Evolutionary conservation across 805 yeast species (phyloP), one percentile per base, ranked within the genome.

Genomic region (Saccharomyces paradoxus): DNA sequence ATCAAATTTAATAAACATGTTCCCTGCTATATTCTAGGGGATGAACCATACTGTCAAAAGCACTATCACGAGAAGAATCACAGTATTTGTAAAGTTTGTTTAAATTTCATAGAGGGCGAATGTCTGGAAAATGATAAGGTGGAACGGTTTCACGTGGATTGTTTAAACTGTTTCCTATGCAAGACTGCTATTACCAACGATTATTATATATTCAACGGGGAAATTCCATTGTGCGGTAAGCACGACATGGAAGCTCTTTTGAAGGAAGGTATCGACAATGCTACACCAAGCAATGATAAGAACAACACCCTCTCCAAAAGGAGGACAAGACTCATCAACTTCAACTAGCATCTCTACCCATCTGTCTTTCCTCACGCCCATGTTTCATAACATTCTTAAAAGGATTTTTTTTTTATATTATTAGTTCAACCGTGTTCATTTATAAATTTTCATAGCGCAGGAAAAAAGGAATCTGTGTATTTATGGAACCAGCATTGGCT

Each of bases 21-120:
- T 17, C 80, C 81, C 27, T 84, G 90, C 62, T 94, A 91, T 68
- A 96, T 87, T 6, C 77, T 82, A 46, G 75, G 83, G 31, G 96
- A 92, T 70, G 64, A 74, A 56, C 97, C 98, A 13, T 89, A 83
- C 70, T 94, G 99, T 74, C 81, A 82, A 58, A 69, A 71, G 37
- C 96, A 92, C 65, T 82, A 78, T 56, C 98, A 94, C 69, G 73
- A 74, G 53, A 75, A 80, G 53, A 94, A 92, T 67, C 81, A 83
- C 50, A 85, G 96, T 0, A 67, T 86, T 2, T 92, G 99, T 70
- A 74, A 75, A 49, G 71, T 76, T 14, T 92, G 99, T 69, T 75
- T 78, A 12, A 61, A 63, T 4, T 96, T 95, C 30, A 88, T 94
- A 50, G 97, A 92, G 67, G 98, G 98, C 4, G 82, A 82, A 66